Base-by-base conservation (phyloP, 108 stramenopile genomes). In the Fragilaria radians region DNA sequence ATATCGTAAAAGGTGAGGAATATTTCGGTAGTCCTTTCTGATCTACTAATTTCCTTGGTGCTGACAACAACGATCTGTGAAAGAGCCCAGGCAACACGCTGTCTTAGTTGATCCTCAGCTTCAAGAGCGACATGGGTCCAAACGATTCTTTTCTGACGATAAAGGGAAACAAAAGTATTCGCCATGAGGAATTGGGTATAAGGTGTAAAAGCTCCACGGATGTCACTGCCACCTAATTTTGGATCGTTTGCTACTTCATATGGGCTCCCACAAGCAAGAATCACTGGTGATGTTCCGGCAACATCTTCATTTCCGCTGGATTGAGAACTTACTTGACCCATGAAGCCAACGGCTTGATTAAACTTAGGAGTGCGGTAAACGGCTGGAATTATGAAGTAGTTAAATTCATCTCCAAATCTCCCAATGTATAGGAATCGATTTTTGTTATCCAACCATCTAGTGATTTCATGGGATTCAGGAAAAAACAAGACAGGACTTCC, bases 11-110 rank as follows among this genome's bases (percentile, higher is more conserved):
- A 32, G 33, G 23, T 19, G 23, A 29, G 17, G 23, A 27, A 56
- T 32, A 21, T 30, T 30, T 32, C 28, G 29, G 24, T 32, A 5
- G 48, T 25, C 23, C 14, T 18, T 18, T 31, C 29, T 30, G 23
- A 18, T 24, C 32, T 32, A 18, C 28, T n/a, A 56, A 56, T 32
- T 32, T 23, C 46, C 28, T 0, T 31, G 36, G n/a, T 28, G 46
- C 50, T 26, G 9, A 87, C 52, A 0, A 85, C 83, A 45, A 83
- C 67, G 46, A 87, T 65, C 52, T 85, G 83, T 46, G 65, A 53
- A n/a, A 91, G 67, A 4, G 81, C 85, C 73, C 76, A 91, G 5
- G 90, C 86, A 22, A 86, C 59, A 22, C 78, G 56, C 52, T 91
- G 90, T 1, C 90, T 68, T 23, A 91, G 74, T 52, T 91, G 90